Percentiles rank a stretch among this genome's conserved stretches.
Evolutionary conservation across 2,329 filamentous ascomycete genomes (phyloP).

Genomic region (Pestalotiopsis sp.): DNA sequence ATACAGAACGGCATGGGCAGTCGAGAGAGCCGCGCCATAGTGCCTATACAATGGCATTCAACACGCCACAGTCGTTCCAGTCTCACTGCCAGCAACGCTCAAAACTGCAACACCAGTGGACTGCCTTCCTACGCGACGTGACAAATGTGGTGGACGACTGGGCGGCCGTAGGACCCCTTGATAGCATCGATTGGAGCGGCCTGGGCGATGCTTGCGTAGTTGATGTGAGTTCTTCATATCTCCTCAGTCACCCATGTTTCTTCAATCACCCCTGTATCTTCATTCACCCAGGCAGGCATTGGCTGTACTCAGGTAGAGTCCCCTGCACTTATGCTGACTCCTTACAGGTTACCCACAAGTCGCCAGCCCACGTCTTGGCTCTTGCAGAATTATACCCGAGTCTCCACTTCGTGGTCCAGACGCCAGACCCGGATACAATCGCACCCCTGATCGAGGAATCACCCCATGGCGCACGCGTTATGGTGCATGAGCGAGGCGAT

Average conservation of each 20-base stretch:
- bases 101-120: conserved; percentile 3
- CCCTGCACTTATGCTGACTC: neutral
- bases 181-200: neutral
- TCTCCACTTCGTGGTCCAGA: neutral
- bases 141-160: neutral
- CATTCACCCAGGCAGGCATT: neutral
- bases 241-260: neutral
- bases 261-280: neutral
- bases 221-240: neutral
- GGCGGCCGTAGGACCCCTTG: neutral
- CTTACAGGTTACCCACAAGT: too few relatives aligned
- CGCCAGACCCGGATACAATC: neutral
- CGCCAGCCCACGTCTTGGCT: too few relatives aligned
- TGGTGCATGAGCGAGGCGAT: neutral
- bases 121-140: neutral
- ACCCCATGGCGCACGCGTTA: neutral
- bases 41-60: neutral
- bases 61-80: neutral
- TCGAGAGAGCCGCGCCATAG: neutral
- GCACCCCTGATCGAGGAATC: too few relatives aligned
- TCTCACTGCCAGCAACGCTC: neutral
- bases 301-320: too few relatives aligned
- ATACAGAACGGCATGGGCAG: conserved; percentile 19
- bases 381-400: neutral
- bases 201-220: conserved; percentile 4